phyloP scores from a whole-genome alignment of 805 yeast species.

The Wickerhamomyces ciferrii region DNA sequence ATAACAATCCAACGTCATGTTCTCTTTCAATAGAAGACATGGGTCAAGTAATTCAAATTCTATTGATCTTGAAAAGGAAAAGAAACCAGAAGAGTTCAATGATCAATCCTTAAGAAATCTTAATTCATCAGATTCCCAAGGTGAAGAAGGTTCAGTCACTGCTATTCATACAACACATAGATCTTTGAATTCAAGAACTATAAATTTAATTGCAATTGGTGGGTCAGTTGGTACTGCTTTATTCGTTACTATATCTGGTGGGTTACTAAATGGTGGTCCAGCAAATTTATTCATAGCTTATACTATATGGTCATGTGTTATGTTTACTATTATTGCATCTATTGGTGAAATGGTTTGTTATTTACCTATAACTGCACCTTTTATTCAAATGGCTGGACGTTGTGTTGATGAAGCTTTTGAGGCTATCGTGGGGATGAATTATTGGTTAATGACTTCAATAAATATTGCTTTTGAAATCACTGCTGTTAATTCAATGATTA shows the following conservation, averaged over 20 bases:
- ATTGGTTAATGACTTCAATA: conserved; percentile 50
- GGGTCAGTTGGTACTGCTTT: conserved; percentile 63
- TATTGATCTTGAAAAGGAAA: not conserved
- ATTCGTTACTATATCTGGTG: conserved; percentile 54
- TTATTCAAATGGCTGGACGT: conserved; percentile 56
- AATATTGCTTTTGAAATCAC: conserved; percentile 61
- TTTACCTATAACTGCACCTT: conserved; percentile 58
- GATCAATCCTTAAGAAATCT: not conserved
- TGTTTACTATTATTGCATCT: conserved; percentile 55
- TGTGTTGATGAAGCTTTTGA: conserved; percentile 67
- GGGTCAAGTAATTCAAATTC: no score
- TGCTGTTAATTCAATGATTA: conserved; percentile 55
- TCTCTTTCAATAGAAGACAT: no score
- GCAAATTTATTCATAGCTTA: conserved; percentile 49
- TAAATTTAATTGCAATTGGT: conserved; percentile 64
- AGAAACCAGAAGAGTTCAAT: not conserved
- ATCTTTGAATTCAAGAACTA: conserved; percentile 42
- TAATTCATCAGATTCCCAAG: not conserved
- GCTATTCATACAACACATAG: conserved; percentile 16
- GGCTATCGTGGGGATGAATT: conserved; percentile 63
- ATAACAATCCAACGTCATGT: no score
- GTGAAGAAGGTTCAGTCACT: not conserved
- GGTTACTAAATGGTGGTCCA: conserved; percentile 53
- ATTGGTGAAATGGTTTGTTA: conserved; percentile 63
- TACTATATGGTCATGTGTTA: conserved; percentile 57